phyloP scores from a whole-genome alignment of 2,329 filamentous ascomycete species.

The Cladosporium colombiae region DNA sequence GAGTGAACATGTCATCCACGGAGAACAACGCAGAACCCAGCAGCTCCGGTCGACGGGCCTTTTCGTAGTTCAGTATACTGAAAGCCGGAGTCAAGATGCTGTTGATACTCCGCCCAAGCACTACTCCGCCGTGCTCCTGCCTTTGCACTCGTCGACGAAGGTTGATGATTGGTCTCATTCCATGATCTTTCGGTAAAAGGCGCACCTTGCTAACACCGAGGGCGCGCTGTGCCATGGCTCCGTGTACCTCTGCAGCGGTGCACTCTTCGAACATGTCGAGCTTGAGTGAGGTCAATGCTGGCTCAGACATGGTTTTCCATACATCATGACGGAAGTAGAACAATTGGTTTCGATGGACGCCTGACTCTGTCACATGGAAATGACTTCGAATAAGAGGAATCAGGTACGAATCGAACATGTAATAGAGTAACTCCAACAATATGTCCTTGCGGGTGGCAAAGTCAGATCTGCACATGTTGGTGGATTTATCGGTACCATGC shows the following conservation, averaged over 20 bases:
- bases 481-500: conserved; percentile 44
- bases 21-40: conserved; percentile 83
- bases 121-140: conserved; percentile 53
- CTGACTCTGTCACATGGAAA: conserved; percentile 95
- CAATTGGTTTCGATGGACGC: conserved; percentile 72
- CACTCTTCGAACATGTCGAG: conserved; percentile 77
- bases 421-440: conserved; percentile 85
- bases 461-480: conserved; percentile 70
- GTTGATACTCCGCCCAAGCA: conserved; percentile 68
- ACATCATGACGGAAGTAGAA: conserved; percentile 96
- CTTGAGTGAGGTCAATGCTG: conserved; percentile 68
- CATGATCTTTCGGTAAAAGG: conserved; percentile 75
- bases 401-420: conserved; percentile 85
- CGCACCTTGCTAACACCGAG: conserved; percentile 79
- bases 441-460: conserved; percentile 74
- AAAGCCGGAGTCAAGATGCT: conserved; percentile 71
- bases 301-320: conserved; percentile 76
- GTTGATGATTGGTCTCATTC: conserved; percentile 85
- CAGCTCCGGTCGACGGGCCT: conserved; percentile 52
- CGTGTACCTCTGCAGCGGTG: conserved; percentile 56
- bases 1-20: conserved; percentile 74
- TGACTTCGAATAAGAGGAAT: conserved; percentile 83
- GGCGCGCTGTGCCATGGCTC: conserved; percentile 60
- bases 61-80: conserved; percentile 76
- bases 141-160: conserved; percentile 65